Base-by-base conservation (phyloP, 805 yeast species). In the Ogataea methanolica region DNA sequence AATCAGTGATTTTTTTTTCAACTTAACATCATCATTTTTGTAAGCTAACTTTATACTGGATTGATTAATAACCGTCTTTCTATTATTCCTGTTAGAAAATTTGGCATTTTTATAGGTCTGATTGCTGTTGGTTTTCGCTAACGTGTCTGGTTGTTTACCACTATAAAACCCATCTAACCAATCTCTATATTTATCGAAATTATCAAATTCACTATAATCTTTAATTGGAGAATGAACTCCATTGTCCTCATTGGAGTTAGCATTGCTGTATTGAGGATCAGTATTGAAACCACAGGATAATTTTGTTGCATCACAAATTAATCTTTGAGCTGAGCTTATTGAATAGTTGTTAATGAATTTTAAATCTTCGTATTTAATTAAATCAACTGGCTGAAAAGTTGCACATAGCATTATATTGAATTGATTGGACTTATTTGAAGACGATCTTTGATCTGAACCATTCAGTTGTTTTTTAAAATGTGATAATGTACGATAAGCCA, bases 401-500 rank as follows among this genome's bases (percentile, higher is more conserved):
- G 65, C 63, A 44, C 61, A 54, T 3, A 61, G 42, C 29, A 60
- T 49, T 35, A 58, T 46, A 39, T 58, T 55, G 33, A 46, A 47
- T 9, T 44, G 36, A 3, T 39, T 42, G 12, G 36, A 35, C 17
- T 43, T 43, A 31, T 21, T 36, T 26, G 37, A 43, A 4, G 47
- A 29, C 5, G 31, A 26, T 26, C 31, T 11, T 26, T 26, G 31
- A 26, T 11, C 31, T 8, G 31, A 26, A 26, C 31, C 31, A 26
- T 26, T 26, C 31, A 11, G 9, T 11, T 41, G 39, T 14, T 35
- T 38, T 26, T 42, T 42, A 33, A 17, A 33, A 9, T 36, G 38
- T 4, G 35, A 37, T 19, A 51, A 19, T 17, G 54, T 50, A 29
- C 46, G 58, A n/a, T 69, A 66, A 0, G 76, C 76, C 46, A 72